phyloP scores from a whole-genome alignment of 2,329 filamentous ascomycete species.

The Claviceps paspali region DNA sequence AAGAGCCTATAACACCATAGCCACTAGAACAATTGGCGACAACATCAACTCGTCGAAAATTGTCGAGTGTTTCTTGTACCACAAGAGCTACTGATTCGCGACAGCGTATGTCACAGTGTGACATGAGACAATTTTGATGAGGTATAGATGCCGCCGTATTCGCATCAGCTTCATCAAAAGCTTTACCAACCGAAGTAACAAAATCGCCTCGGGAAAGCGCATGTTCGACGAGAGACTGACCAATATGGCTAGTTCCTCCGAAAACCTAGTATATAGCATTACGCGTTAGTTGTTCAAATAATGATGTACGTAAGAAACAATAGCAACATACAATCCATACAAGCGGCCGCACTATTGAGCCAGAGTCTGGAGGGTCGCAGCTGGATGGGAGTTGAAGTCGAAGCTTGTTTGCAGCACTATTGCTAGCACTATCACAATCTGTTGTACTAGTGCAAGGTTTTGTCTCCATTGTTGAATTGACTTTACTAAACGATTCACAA shows the following conservation, averaged over 20 bases:
- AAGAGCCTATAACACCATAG: conserved; percentile 88
- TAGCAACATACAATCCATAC: conserved; percentile 55
- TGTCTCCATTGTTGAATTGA: conserved; percentile 3
- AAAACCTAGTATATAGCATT: conserved; percentile 53
- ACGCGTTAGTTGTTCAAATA: neutral
- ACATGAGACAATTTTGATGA: conserved; percentile 58
- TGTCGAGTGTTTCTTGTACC: conserved; percentile 52
- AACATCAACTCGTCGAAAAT: conserved; percentile 72
- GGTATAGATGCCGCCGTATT: conserved; percentile 57
- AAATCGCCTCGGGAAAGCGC: conserved; percentile 68
- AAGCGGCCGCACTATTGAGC: conserved; percentile 55
- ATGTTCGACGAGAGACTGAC: conserved; percentile 71
- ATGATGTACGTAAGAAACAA: neutral
- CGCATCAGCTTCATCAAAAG: conserved; percentile 58
- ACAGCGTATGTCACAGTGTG: conserved; percentile 82
- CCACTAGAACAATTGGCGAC: conserved; percentile 91
- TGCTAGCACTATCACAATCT: conserved; percentile 1
- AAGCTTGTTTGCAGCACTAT: conserved; percentile 12
- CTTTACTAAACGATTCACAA: neutral
- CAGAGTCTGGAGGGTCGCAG: conserved; percentile 61
- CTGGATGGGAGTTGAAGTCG: conserved; percentile 53
- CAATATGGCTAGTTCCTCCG: conserved; percentile 94
- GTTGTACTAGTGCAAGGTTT: conserved; percentile 10
- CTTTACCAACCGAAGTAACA: conserved; percentile 74
- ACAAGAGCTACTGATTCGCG: conserved; percentile 61